Percentiles rank a stretch among this genome's conserved stretches.
phyloP scores from a whole-genome alignment of 768 basidiomycete species.

The Collybiopsis luxurians region DNA sequence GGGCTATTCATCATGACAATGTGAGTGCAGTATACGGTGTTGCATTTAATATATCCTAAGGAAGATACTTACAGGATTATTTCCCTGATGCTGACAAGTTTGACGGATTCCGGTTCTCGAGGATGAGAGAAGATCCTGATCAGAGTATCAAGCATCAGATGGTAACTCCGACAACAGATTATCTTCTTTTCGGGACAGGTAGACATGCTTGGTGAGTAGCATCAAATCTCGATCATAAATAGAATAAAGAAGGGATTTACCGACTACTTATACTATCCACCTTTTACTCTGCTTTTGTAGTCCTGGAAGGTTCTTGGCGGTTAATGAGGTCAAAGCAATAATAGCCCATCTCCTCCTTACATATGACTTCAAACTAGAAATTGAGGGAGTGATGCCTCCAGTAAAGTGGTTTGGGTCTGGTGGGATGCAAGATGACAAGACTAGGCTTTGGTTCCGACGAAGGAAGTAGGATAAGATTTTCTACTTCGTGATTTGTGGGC shows the following conservation, averaged over 20 bases:
- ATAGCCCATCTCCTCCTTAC: slow-evolving; percentile 25
- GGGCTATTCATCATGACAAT: slow-evolving; percentile 28
- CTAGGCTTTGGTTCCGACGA: no score
- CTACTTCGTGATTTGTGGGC: no score
- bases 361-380: slow-evolving; percentile 31
- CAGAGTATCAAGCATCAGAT: not conserved
- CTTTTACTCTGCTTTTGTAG: not conserved
- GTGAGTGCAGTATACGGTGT: slow-evolving; percentile 7
- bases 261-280: not conserved
- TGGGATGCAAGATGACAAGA: no score
- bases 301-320: slow-evolving; percentile 27
- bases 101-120: slow-evolving; percentile 13
- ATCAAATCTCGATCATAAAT: not conserved
- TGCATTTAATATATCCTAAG: no score
- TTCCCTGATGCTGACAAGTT: slow-evolving; percentile 2
- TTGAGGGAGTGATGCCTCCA: slow-evolving; percentile 28
- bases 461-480: no score
- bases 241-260: no score
- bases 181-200: slow-evolving; percentile 7
- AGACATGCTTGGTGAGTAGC: slow-evolving; percentile 6
- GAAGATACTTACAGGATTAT: not conserved
- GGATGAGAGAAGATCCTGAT: slow-evolving; percentile 1
- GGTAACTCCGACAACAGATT: not conserved
- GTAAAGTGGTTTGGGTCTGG: slow-evolving; percentile 22
- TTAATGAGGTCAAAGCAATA: slow-evolving; percentile 26